Evolutionary conservation across 2,329 filamentous ascomycete genomes (phyloP), one percentile per base, ranked within the genome.

Genomic region (Aspergillus brunneoviolaceus): DNA sequence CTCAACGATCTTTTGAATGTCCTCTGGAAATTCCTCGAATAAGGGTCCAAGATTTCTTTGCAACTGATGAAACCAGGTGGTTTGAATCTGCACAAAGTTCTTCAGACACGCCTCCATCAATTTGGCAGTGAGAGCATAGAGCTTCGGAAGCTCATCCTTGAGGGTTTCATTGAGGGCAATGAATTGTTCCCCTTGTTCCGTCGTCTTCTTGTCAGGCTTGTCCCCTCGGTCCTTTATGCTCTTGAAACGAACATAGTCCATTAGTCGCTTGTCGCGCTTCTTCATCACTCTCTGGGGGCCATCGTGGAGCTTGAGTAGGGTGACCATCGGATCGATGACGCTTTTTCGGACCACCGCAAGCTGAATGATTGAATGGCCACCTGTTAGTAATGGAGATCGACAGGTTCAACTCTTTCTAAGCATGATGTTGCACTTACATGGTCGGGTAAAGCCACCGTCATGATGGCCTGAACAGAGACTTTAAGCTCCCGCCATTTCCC

Each of bases 401-500:
- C 23, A n/a, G 9, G 14, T 39, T 10, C 7, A 42, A 45, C 3
- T 16, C 10, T 23, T 6, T 16, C 11, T 31, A 19, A 27, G 7
- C 39, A 19, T 11, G 27, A 27, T 29, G n/a, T 39, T 25, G 61
- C 29, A 73, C 76, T 73, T 69, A 93, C 88, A 81, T 97, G 93
- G 67, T 94, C 90, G 61, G 92, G 89, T 23, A 98, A 81, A 4
- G 90, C 90, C 64, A 92, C 86, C 61, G 88, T 89, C 69, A 93
- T 88, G 65, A 98, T 87, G 69, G 97, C 93, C 65, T 90, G 86
- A 77, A 96, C 90, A 35, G 89, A 90, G 70, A 92, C 87, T 66
- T 92, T 94, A 76, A 96, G 95, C 63, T 89, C 90, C 53, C 92
- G 90, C 91, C 94, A 98, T 74, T 96, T 96, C 80, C 90, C 93